Conservation (phyloP, 441 rosid genomes). For the Mallotus repandus region DNA sequence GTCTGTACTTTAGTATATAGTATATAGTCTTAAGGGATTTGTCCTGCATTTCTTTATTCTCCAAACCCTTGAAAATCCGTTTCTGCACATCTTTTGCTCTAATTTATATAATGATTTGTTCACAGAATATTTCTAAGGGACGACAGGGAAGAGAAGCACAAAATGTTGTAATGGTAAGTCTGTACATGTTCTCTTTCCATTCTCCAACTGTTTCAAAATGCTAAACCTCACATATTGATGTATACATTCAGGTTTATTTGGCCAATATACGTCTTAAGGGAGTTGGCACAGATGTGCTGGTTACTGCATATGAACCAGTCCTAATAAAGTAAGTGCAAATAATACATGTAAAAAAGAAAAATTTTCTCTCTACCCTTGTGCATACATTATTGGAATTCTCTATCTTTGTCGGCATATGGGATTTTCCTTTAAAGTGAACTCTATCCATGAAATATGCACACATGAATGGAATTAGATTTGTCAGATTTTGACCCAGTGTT, state of each 20-base stretch:
- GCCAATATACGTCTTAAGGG: constrained; percentile 75
- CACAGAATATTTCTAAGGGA: constrained; percentile 81
- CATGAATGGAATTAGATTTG: no score
- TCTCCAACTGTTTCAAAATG: constrained; percentile 13
- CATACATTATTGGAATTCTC: no score
- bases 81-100: neutral
- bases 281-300: constrained; percentile 66
- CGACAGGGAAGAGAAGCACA: constrained; percentile 96
- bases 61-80: neutral
- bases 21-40: neutral
- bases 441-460: no score
- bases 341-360: no score
- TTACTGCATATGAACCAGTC: constrained; percentile 72
- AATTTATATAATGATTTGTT: constrained; percentile 10
- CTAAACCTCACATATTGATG: neutral
- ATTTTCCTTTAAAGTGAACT: no score
- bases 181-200: constrained; percentile 9
- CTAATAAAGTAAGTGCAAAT: constrained; percentile 53
- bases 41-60: neutral
- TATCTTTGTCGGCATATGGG: no score
- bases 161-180: constrained; percentile 58
- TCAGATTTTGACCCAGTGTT: no score
- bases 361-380: no score
- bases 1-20: no score
- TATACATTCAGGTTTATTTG: constrained; percentile 54